A percentile compares a stretch with the other conserved stretches of the same genome.
phyloP scores from a whole-genome alignment of 345 rosid genomes.

The Eucalyptus curtisii region DNA sequence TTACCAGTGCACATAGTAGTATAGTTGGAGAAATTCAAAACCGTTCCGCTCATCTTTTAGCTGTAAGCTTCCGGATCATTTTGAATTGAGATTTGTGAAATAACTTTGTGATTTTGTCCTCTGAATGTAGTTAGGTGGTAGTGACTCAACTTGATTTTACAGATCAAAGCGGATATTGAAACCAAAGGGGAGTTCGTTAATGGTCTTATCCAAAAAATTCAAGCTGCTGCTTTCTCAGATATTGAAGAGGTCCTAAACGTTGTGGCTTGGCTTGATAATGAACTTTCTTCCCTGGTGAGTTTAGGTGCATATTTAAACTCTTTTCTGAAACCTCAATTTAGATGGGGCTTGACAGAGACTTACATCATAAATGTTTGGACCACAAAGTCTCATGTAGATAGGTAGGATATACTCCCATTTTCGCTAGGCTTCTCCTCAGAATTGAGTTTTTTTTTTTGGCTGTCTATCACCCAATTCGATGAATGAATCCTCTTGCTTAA shows the following conservation, averaged over 20 bases:
- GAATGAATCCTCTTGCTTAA: neutral
- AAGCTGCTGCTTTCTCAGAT: conserved; percentile 44
- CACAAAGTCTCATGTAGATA: neutral
- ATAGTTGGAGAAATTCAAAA: conserved; percentile 90
- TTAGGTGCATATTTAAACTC: neutral
- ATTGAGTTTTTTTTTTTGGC: neutral
- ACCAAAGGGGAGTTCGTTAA: conserved; percentile 75
- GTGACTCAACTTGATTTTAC: neutral
- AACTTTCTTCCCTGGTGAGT: neutral
- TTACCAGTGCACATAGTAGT: conserved; percentile 48
- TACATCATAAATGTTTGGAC: neutral
- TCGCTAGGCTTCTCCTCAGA: neutral
- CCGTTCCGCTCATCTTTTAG: conserved; percentile 75
- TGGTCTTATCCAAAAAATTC: conserved; percentile 58
- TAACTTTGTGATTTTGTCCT: neutral
- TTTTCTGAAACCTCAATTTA: neutral
- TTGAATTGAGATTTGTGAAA: neutral
- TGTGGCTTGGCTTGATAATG: conserved; percentile 68
- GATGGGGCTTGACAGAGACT: neutral
- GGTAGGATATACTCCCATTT: neutral
- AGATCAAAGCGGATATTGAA: conserved; percentile 81
- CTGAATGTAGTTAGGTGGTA: neutral
- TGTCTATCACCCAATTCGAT: neutral
- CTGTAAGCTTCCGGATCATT: conserved; percentile 33
- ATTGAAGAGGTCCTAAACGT: conserved; percentile 72